Evolutionary conservation across 805 yeast species (phyloP), one percentile per base, ranked within the genome.

Genomic region (Spathaspora hagerdaliae): DNA sequence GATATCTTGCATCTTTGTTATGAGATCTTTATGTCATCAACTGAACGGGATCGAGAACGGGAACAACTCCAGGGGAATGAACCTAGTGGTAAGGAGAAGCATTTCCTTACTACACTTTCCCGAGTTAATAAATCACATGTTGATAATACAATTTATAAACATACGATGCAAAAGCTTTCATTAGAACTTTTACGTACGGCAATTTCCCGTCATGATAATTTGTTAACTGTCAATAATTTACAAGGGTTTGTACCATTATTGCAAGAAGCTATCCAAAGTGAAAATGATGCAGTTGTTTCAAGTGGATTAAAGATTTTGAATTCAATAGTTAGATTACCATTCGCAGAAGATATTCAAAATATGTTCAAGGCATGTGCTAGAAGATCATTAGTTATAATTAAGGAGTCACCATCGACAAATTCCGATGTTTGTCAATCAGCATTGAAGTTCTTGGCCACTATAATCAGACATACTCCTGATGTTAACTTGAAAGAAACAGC

Each of bases 401-500:
- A 83, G 57, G 86, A 86, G 52, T 78, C 85, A 41, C 90, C 97
- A 5, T 69, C 82, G 1, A 89, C 96, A 0, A 82, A 83, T 44
- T 75, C 83, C 31, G 96, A 87, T 44, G 59, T 92, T 11, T 84
- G 89, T 57, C 98, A 92, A 61, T 77, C 86, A 12, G 77, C 90
- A 48, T 73, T 91, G 60, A 83, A 82, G 54, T 86, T 83, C 52
- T 64, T 94, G 44, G 79, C 96, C 7, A 70, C 85, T 1, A 74
- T 88, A 14, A 72, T 92, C 38, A 79, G 92, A 54, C 83, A 84
- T 53, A 83, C 81, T 55, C 76, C 78, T 5, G 83, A 83, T 43
- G 69, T 88, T 38, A 71, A 78, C 41, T 61, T 90, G 53, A 86
- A 85, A 53, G 85, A 83, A 31, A 69, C 80, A 2, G 88, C 96